Evolutionary conservation across 306 rosid genomes (phyloP), one percentile per base, ranked within the genome.

Genomic region (Acacia melanoxylon): DNA sequence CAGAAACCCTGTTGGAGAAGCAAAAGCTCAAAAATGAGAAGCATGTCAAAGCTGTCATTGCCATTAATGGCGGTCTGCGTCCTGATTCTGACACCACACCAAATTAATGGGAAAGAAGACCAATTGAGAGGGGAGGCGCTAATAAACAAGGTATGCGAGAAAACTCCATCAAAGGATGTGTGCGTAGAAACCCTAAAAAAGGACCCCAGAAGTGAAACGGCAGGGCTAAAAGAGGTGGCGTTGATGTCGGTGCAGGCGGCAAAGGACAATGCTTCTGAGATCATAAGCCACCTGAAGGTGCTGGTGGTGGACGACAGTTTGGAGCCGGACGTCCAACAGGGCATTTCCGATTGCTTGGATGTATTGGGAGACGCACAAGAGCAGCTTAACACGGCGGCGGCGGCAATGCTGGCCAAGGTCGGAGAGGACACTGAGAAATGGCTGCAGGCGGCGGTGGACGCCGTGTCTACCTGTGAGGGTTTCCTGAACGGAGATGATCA

Each of bases 401-500:
- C 84, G 14, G 56, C 90, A 0, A 33, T 87, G 35, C 33, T 59
- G 41, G 75, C 5, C 6, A 63, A 37, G 1, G 15, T 31, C 10
- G 40, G 20, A 0, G 9, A 24, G 2, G 86, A 79, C 17, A 51
- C 83, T 0, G 17, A 48, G 0, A 24, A 1, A 24, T 84, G 90
- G 90, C 67, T 87, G 17, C 31, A 25, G 15, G 88, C 80, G 44
- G 90, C 90, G 1, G 49, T 79, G 67, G 86, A 77, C 78, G 86
- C 87, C 2, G 78, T 80, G 33, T 40, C 37, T 1, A 75, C 86
- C 52, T 87, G 90, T 8, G 81, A 71, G 19, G 75, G 24, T 19
- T 75, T 81, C 20, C 75, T 84, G 20, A 37, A 82, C 5, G 88
- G 86, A 3, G 35, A 29, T 1, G 84, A 84, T 15, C 52, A 59